Conservation (phyloP, 2,329 filamentous ascomycete species). For the Fusarium kyushuense region DNA sequence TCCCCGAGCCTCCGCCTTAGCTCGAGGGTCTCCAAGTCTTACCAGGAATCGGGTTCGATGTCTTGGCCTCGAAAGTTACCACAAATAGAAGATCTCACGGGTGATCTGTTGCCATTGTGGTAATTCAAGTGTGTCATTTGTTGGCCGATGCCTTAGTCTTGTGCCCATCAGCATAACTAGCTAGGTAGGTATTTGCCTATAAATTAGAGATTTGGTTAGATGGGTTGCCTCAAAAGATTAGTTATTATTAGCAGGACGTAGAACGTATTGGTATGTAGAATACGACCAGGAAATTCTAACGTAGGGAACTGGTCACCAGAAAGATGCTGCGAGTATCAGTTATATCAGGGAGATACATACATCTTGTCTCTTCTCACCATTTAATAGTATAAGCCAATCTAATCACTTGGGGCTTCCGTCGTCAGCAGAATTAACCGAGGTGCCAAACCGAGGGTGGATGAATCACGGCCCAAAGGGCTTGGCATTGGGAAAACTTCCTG, state of each 20-base stretch:
- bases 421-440: neutral
- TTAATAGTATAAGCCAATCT: neutral
- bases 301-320: neutral
- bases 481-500: conserved; percentile 14
- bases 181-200: neutral
- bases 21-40: neutral
- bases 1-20: conserved; percentile 17
- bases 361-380: neutral
- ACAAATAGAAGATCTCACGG: neutral
- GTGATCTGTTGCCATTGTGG: neutral
- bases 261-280: neutral
- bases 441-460: conserved; percentile 16
- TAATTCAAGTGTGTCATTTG: neutral
- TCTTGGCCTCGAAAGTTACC: neutral
- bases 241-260: conserved; percentile 1
- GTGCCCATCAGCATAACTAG: neutral
- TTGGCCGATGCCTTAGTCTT: neutral
- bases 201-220: neutral
- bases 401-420: neutral
- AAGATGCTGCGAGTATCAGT: neutral
- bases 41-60: neutral
- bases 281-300: neutral
- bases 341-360: neutral
- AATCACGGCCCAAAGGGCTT: conserved; percentile 8
- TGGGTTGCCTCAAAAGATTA: neutral